Evolutionary conservation across 2,329 filamentous ascomycete species (phyloP).

Genomic region (Ascocoryne sarcoides): DNA sequence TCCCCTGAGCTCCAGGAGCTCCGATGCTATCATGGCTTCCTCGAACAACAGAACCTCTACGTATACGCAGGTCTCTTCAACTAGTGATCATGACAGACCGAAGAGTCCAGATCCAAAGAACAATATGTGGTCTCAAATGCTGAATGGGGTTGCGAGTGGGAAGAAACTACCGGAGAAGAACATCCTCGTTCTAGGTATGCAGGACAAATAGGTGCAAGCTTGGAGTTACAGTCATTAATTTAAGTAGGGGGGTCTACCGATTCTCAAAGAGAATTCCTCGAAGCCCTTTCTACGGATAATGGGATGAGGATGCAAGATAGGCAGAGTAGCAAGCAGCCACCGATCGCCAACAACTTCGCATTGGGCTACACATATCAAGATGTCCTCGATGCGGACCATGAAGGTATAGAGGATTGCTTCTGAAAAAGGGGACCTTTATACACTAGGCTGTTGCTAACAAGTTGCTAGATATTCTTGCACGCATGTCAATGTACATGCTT

Average conservation of each 20-base stretch:
- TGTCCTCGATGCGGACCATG: conserved; percentile 86
- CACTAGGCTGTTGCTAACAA: conserved; percentile 11
- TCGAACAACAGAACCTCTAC: conserved; percentile 26
- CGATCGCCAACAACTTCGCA: conserved; percentile 85
- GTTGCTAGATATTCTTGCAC: conserved; percentile 79
- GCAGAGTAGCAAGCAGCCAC: conserved; percentile 54
- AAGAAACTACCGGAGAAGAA: conserved; percentile 90
- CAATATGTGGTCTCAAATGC: conserved; percentile 89
- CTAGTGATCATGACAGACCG: conserved; percentile 43
- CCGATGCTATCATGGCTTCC: conserved; percentile 20
- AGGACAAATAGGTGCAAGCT: neutral
- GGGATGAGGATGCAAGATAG: conserved; percentile 41
- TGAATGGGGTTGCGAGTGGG: conserved; percentile 81
- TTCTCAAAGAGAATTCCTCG: conserved; percentile 76
- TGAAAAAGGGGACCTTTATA: neutral
- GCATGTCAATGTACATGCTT: conserved; percentile 81
- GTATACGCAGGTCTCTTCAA: conserved; percentile 47
- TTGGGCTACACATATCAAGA: conserved; percentile 94
- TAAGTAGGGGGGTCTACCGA: conserved; percentile 67
- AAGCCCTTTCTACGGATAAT: conserved; percentile 36
- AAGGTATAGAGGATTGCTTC: conserved; percentile 51
- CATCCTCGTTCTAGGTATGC: conserved; percentile 70
- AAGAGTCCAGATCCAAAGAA: conserved; percentile 65
- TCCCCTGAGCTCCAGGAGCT: conserved; percentile 19
- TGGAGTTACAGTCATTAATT: conserved; percentile 18